Evolutionary conservation across 2,329 filamentous ascomycete genomes (phyloP).

Genomic region (Graphiopsis chlorocephala): DNA sequence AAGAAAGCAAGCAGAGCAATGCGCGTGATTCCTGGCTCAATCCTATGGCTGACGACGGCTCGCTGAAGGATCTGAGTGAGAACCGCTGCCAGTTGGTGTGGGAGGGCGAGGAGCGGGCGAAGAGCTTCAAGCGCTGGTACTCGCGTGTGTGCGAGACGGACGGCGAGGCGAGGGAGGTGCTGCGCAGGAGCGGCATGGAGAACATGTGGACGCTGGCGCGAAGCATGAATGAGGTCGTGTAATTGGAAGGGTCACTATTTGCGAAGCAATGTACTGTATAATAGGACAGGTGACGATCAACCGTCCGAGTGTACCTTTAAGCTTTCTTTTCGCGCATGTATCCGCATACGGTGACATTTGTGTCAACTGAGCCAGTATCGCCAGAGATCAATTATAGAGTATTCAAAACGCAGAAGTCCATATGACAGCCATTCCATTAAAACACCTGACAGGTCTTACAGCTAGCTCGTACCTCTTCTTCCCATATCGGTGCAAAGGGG

Average conservation of each 20-base stretch:
- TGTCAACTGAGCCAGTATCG: neutral
- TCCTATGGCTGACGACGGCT: conserved; percentile 72
- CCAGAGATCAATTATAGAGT: neutral
- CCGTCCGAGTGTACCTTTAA: neutral
- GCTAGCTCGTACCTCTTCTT: neutral
- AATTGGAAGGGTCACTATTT: neutral
- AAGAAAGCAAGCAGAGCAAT: conserved; percentile 25
- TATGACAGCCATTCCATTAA: neutral
- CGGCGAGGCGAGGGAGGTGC: conserved; percentile 75
- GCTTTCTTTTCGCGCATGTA: neutral
- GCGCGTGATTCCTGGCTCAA: conserved; percentile 66
- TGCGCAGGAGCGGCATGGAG: conserved; percentile 83
- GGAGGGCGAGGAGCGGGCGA: conserved; percentile 80
- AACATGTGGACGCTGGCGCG: conserved; percentile 93
- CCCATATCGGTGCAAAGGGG: neutral
- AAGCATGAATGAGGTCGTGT: conserved; percentile 36
- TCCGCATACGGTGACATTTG: neutral
- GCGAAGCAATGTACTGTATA: neutral
- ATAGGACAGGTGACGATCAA: neutral
- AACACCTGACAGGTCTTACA: neutral
- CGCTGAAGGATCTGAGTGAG: conserved; percentile 73
- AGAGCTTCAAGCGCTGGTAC: conserved; percentile 82
- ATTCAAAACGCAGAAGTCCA: neutral
- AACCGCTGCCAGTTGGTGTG: conserved; percentile 86
- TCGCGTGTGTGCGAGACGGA: conserved; percentile 92